These are phyloP conservation scores for Coemansia sp. DNA, from an alignment of 192 early-diverging fungal genomes.

Conservation along the genomic window DNA sequence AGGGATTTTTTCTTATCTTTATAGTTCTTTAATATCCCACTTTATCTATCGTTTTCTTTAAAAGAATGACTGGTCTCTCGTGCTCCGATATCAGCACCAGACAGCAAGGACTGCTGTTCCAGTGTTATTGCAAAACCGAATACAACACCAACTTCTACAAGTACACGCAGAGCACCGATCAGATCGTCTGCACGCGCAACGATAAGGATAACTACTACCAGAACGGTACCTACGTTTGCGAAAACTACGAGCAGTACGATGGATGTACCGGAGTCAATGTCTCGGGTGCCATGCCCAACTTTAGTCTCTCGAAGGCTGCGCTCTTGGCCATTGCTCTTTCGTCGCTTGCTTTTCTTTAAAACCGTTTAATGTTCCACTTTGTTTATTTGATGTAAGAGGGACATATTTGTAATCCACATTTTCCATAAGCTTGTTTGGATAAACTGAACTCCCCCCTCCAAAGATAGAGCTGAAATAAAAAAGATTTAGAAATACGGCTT, in stretches of 20 bases:
- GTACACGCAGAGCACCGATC: conserved; percentile 14
- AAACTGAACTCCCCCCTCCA: too few relatives aligned
- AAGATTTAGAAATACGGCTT: neutral
- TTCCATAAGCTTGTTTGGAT: too few relatives aligned
- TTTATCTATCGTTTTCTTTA: neutral
- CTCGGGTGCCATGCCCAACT: conserved; percentile 10
- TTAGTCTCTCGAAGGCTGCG: conserved; percentile 36
- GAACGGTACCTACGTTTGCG: conserved; percentile 32
- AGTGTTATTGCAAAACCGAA: conserved; percentile 51
- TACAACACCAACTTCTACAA: conserved; percentile 49
- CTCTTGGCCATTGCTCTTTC: conserved; percentile 36
- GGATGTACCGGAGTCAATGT: conserved; percentile 37
- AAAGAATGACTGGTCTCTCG: conserved; percentile 20
- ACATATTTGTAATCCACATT: neutral
- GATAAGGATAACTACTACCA: conserved; percentile 28
- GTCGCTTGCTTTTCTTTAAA: conserved; percentile 18
- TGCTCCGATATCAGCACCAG: conserved; percentile 46
- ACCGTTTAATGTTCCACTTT: neutral
- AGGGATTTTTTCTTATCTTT: neutral
- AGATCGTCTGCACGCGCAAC: conserved; percentile 39
- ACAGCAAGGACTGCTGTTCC: conserved; percentile 41
- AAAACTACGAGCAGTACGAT: conserved; percentile 41
- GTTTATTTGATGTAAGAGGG: too few relatives aligned
- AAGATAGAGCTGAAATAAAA: too few relatives aligned
- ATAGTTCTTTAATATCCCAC: neutral